These are phyloP conservation scores for Aureobasidium pullulans DNA, from an alignment of 2,329 filamentous ascomycete species.

Conservation along the genomic window DNA sequence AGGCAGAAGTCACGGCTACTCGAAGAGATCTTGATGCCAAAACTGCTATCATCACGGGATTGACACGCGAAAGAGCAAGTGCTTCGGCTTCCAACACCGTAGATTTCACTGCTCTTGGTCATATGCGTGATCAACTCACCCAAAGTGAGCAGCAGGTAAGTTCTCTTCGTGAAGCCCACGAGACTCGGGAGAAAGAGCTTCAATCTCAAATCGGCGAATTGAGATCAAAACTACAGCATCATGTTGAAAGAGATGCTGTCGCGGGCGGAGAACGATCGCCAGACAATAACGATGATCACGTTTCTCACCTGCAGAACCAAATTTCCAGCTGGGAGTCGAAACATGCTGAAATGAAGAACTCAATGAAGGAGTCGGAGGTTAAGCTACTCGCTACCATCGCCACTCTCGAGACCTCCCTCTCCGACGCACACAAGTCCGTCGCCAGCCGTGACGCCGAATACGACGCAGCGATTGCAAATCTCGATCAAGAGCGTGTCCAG, in stretches of 20 bases:
- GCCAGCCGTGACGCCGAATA: conserved; percentile 23
- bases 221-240: conserved; percentile 45
- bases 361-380: conserved; percentile 64
- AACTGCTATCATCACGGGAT: conserved; percentile 87
- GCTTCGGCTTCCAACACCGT: conserved; percentile 72
- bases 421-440: conserved; percentile 18
- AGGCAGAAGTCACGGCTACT: conserved; percentile 71
- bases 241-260: conserved; percentile 19
- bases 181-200: conserved; percentile 68
- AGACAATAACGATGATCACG: conserved; percentile 45
- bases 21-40: conserved; percentile 97
- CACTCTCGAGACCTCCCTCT: conserved; percentile 60
- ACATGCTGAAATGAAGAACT: conserved; percentile 62
- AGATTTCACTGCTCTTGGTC: conserved; percentile 84
- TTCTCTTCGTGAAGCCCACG: conserved; percentile 64
- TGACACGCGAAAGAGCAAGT: conserved; percentile 88
- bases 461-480: conserved; percentile 21
- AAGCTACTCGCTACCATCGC: conserved; percentile 64
- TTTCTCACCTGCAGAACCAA: conserved; percentile 63
- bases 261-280: conserved; percentile 16
- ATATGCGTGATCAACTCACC: conserved; percentile 79
- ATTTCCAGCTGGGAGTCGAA: conserved; percentile 67
- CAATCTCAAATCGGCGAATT: conserved; percentile 63
- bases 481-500: conserved; percentile 35
- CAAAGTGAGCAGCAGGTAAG: conserved; percentile 74